These are phyloP conservation scores for Apiotrichum veenhuisii DNA, from an alignment of 1,284 basidiomycete species.

Conservation along the genomic window DNA sequence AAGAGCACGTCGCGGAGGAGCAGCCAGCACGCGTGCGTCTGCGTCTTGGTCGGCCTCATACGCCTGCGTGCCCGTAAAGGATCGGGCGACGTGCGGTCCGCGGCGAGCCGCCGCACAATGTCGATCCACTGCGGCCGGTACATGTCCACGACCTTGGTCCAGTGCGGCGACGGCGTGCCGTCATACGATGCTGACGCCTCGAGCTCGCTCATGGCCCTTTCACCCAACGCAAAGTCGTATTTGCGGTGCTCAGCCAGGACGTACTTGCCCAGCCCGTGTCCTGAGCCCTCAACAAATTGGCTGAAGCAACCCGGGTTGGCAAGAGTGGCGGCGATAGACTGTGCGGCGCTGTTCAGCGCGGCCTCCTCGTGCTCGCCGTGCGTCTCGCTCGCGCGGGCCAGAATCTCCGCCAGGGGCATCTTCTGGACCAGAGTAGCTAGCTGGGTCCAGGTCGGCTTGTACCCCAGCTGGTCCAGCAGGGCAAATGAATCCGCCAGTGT, in stretches of 20 bases:
- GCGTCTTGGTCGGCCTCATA: neutral
- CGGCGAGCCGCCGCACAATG: neutral
- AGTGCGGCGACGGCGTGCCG: neutral
- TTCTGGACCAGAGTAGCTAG: neutral
- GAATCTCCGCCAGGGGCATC: neutral
- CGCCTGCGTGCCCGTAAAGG: neutral
- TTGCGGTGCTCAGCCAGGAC: neutral
- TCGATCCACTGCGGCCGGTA: neutral
- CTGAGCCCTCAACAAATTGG: no score
- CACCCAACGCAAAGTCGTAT: neutral
- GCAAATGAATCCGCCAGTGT: neutral
- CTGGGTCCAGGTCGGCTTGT: neutral
- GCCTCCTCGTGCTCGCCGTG: neutral
- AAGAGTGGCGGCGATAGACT: no score
- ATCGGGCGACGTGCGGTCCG: neutral
- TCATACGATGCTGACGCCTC: neutral
- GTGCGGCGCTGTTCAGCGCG: neutral
- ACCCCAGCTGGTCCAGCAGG: neutral
- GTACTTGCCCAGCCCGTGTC: no score
- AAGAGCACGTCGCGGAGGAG: constrained; percentile 1
- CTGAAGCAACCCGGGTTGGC: no score
- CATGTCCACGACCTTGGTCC: neutral
- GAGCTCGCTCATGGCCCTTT: neutral
- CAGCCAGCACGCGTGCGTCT: neutral
- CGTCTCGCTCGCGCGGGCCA: neutral